Evolutionary conservation across 2,329 filamentous ascomycete genomes (phyloP).

Genomic region (Ascosphaera aggregata): DNA sequence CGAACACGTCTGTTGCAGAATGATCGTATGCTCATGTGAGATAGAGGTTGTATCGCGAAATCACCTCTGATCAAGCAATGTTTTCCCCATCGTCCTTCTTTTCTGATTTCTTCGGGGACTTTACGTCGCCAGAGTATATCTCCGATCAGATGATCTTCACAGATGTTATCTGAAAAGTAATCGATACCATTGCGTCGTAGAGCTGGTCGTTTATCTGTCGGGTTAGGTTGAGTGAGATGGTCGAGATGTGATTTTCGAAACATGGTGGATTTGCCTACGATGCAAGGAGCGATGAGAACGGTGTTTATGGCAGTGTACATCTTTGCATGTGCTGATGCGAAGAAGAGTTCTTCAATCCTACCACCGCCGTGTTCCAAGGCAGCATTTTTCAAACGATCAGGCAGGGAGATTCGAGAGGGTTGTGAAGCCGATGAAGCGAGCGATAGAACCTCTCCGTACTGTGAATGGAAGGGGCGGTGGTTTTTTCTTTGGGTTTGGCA

Average conservation of each 20-base stretch:
- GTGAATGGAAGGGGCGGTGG: neutral
- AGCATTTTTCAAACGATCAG: constrained; percentile 1
- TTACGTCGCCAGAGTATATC: constrained; percentile 57
- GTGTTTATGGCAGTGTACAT: constrained; percentile 97
- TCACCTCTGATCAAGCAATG: constrained; percentile 72
- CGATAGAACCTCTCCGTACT: neutral
- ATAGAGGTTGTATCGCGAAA: constrained; percentile 72
- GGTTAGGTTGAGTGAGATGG: constrained; percentile 35
- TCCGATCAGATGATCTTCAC: constrained; percentile 90
- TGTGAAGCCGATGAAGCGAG: too few relatives aligned
- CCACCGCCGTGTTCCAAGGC: constrained; percentile 38
- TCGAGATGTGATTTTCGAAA: constrained; percentile 83
- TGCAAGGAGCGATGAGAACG: constrained; percentile 71
- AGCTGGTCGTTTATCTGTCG: constrained; percentile 15
- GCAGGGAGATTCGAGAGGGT: too few relatives aligned
- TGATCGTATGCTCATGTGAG: constrained; percentile 49
- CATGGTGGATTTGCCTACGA: constrained; percentile 97
- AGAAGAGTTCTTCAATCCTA: constrained; percentile 79
- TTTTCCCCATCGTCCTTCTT: constrained; percentile 34
- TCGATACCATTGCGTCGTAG: constrained; percentile 47
- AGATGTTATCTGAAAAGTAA: constrained; percentile 88
- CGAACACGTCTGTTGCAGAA: constrained; percentile 64
- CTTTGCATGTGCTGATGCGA: constrained; percentile 82
- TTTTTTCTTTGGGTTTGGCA: neutral
- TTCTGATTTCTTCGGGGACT: constrained; percentile 15